Conservation (phyloP, 1,139 yeast genomes). For the Meyerozyma smithsonii region DNA sequence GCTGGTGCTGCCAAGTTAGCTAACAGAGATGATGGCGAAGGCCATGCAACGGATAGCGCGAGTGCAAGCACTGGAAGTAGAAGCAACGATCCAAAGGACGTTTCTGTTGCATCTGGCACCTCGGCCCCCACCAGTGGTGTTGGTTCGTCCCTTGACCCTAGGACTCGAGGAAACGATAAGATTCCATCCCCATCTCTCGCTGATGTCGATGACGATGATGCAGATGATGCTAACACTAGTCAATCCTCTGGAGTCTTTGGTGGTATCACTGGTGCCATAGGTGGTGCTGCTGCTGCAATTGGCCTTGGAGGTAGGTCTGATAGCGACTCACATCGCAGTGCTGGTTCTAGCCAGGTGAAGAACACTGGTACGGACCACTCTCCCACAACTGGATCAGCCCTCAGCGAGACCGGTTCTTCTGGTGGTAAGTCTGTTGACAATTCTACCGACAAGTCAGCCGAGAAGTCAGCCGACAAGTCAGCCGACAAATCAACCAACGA, state of each 20-base stretch:
- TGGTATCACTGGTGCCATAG: conserved; percentile 11
- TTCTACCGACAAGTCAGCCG: too few species aligned
- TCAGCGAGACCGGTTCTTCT: not conserved
- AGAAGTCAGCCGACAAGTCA: too few species aligned
- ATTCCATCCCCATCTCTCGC: conserved; percentile 4
- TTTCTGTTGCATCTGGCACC: conserved; percentile 8
- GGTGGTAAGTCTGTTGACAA: not conserved
- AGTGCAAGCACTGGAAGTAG: not conserved
- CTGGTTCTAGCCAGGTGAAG: too few species aligned
- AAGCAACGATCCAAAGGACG: conserved; percentile 2
- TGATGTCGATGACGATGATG: conserved; percentile 4
- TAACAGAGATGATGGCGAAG: not conserved
- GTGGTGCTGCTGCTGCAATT: conserved; percentile 14
- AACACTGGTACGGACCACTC: not conserved
- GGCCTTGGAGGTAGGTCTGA: conserved; percentile 6
- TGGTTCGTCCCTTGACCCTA: not conserved
- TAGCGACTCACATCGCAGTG: too few species aligned
- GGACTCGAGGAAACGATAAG: not conserved
- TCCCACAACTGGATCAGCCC: not conserved
- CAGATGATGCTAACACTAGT: not conserved
- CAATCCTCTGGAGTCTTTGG: conserved; percentile 12
- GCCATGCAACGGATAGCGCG: not conserved
- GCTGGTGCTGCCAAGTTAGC: conserved; percentile 11
- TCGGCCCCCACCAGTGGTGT: not conserved
- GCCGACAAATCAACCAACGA: too few species aligned